Conservation (phyloP, 257 asterid genomes). For the Datura wrightii region DNA sequence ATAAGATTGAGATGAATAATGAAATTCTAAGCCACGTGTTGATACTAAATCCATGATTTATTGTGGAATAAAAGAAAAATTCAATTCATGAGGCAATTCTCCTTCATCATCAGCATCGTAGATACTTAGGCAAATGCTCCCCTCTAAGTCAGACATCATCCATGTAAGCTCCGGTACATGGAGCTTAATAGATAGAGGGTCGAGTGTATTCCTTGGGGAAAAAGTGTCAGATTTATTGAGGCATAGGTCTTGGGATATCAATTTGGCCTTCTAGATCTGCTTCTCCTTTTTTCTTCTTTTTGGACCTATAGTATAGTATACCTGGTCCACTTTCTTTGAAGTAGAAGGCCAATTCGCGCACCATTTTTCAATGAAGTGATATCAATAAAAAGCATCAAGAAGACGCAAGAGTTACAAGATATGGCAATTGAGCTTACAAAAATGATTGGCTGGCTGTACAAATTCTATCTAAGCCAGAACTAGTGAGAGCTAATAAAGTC, state of each 20-base stretch:
- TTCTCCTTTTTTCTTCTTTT: not conserved
- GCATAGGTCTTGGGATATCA: slow-evolving; percentile 2
- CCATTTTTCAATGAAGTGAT: no score
- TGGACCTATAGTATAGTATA: not conserved
- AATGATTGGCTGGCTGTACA: no score
- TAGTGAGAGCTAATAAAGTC: no score
- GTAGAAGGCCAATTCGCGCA: not conserved
- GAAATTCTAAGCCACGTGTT: not conserved
- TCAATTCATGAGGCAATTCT: not conserved
- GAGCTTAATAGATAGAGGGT: not conserved
- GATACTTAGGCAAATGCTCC: not conserved
- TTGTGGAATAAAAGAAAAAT: not conserved
- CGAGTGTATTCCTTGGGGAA: not conserved
- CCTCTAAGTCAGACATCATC: not conserved
- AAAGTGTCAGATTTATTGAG: not conserved
- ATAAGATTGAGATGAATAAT: not conserved
- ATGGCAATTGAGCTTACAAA: no score
- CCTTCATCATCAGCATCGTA: not conserved
- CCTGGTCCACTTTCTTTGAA: not conserved
- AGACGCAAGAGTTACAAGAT: no score
- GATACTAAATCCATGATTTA: not conserved
- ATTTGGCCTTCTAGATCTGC: not conserved
- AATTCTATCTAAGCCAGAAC: no score
- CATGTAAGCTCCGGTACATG: not conserved
- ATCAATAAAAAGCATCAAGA: no score